Evolutionary conservation across 2,329 filamentous ascomycete species (phyloP).

Genomic region (Alternaria sp.): DNA sequence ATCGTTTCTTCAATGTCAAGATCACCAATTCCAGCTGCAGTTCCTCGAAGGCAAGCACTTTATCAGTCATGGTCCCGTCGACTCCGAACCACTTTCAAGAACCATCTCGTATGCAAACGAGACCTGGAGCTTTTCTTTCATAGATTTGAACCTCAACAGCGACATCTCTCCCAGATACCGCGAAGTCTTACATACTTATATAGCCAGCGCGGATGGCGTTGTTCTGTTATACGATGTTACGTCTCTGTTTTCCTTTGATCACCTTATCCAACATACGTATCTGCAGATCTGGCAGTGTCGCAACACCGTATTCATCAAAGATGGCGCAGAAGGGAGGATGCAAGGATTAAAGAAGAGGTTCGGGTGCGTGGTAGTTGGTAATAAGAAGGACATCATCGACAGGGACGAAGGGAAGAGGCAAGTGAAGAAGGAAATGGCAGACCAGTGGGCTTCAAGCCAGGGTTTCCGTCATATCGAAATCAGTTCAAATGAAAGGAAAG

Average conservation of each 20-base stretch:
- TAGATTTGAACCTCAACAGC: slow-evolving; percentile 32
- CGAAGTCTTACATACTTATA: slow-evolving; percentile 4
- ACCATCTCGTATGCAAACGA: slow-evolving; percentile 19
- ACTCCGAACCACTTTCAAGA: slow-evolving; percentile 13
- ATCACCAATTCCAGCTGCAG: background rate
- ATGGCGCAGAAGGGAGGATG: background rate
- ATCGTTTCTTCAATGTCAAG: background rate
- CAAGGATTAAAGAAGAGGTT: slow-evolving; percentile 24
- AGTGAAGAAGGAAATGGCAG: slow-evolving; percentile 26
- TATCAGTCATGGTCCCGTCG: slow-evolving; percentile 10
- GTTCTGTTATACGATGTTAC: slow-evolving; percentile 44
- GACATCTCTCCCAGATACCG: slow-evolving; percentile 13
- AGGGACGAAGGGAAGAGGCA: slow-evolving; percentile 10
- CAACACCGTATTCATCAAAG: slow-evolving; percentile 4
- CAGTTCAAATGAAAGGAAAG: slow-evolving; percentile 12
- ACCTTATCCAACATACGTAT: slow-evolving; percentile 30
- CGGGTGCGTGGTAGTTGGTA: slow-evolving; percentile 41
- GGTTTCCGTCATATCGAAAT: slow-evolving; percentile 33
- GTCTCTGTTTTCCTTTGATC: slow-evolving; percentile 27
- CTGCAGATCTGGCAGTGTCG: slow-evolving; percentile 23
- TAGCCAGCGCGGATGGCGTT: slow-evolving; percentile 30
- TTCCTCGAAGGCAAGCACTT: slow-evolving; percentile 19
- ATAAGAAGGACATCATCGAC: slow-evolving; percentile 31
- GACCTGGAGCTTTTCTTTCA: slow-evolving; percentile 15
- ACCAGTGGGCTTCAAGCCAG: slow-evolving; percentile 36